Base-by-base conservation (phyloP, 208 protist genomes). In the Wallacemonas sp. region DNA sequence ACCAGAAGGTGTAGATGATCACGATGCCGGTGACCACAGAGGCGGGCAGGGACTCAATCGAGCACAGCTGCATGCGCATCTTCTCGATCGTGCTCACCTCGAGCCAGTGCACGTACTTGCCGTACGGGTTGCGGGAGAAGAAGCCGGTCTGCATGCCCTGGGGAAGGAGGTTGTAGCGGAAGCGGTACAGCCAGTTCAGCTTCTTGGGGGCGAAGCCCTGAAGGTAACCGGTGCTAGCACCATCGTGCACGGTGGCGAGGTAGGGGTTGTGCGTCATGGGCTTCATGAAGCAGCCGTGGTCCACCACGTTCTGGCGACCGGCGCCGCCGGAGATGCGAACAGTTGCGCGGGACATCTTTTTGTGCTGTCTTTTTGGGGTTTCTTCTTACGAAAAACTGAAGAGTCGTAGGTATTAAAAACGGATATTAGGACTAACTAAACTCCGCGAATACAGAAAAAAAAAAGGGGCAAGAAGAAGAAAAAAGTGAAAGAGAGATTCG, bases 61-160 rank as follows among this genome's bases (percentile, higher is more conserved):
- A 74, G 44, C 57, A 33, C 20, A 77, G 26, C 76, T 90, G 85
- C 52, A 92, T 16, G 42, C 85, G 82, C 61, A 92, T 76, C 75
- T 94, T 94, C 71, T 91, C 84, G 44, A 90, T 90, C 18, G 81
- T 88, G 76, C 84, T 92, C 59, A 92, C 85, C 79, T 94, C 89
- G 32, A 94, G 84, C 86, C 89, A 94, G 72, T 94, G 89, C 65
- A 92, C 82, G 74, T 89, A 87, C 57, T 76, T 80, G 54, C 85
- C 85, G 65, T 88, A 87, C 36, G 89, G 89, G 77, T 94, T 94
- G 72, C 82, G 84, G 32, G 81, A 81, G 75, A 87, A 90, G 75
- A 94, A 90, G 67, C 85, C 85, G 31, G 75, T 79, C 10, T 82
- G 26, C 68, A 89, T 74, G 29, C 88, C 84, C 52, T 77, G 75